A percentile compares a stretch with the other conserved stretches of the same genome.
These are phyloP conservation scores for Sporothrix curviconia DNA, from an alignment of 2,329 filamentous ascomycete genomes.

Conservation along the genomic window DNA sequence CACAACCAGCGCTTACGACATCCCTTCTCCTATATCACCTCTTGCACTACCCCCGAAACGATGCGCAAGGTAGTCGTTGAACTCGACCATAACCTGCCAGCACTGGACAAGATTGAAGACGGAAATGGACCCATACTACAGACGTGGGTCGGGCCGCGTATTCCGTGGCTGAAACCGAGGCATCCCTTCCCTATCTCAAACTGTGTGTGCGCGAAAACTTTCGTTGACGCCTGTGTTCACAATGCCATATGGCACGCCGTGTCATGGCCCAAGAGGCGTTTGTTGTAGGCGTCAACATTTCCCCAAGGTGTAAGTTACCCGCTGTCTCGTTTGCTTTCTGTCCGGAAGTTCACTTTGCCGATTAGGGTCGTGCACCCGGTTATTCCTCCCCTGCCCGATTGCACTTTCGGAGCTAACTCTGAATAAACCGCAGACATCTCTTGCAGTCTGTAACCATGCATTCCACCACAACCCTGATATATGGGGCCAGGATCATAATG, in stretches of 20 bases:
- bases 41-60: conserved; percentile 24
- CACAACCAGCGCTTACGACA: conserved; percentile 27
- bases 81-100: neutral
- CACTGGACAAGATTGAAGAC: neutral
- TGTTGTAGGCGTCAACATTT: neutral
- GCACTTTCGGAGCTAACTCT: no score
- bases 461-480: conserved; percentile 29
- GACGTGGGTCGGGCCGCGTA: conserved; percentile 19
- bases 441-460: conserved; percentile 27
- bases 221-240: conserved; percentile 30
- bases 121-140: neutral
- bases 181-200: conserved; percentile 23
- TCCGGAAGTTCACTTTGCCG: no score
- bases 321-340: neutral
- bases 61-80: conserved; percentile 16
- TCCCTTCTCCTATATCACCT: conserved; percentile 28
- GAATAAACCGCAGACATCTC: conserved; percentile 11
- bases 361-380: neutral
- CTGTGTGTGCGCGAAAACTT: conserved; percentile 30
- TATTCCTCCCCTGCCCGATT: conserved; percentile 5
- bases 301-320: neutral
- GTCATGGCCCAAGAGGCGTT: conserved; percentile 24
- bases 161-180: conserved; percentile 20
- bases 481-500: conserved; percentile 28
- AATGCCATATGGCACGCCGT: conserved; percentile 27